A percentile compares a stretch with the other conserved stretches of the same genome.
phyloP scores from a whole-genome alignment of 2,329 filamentous ascomycete species.

The Fusarium robinianum region DNA sequence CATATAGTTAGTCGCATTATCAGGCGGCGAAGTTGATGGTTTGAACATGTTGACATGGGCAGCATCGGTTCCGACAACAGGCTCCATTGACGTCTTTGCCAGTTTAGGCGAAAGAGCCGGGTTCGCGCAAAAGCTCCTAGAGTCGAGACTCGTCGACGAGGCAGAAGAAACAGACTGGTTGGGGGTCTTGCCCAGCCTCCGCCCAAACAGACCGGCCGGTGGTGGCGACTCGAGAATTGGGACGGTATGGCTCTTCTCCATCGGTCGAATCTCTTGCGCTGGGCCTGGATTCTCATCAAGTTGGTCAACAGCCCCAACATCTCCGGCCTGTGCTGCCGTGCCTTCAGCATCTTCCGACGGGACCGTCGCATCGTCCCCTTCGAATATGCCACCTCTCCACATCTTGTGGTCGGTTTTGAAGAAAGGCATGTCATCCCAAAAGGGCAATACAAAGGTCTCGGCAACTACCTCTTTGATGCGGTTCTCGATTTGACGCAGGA shows the following conservation, averaged over 20 bases:
- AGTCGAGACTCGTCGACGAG: slow-evolving; percentile 55
- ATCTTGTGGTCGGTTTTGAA: slow-evolving; percentile 76
- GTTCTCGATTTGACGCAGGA: slow-evolving; percentile 91
- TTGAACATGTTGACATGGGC: slow-evolving; percentile 68
- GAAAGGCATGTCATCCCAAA: slow-evolving; percentile 96
- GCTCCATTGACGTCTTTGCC: slow-evolving; percentile 57
- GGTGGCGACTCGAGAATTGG: slow-evolving; percentile 48
- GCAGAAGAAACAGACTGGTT: slow-evolving; percentile 42
- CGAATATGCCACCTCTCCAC: slow-evolving; percentile 85
- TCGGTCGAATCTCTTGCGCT: slow-evolving; percentile 47
- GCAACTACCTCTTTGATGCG: slow-evolving; percentile 91
- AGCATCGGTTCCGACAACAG: slow-evolving; percentile 69
- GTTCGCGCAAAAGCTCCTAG: slow-evolving; percentile 46
- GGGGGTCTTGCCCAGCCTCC: slow-evolving; percentile 50
- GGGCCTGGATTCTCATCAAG: slow-evolving; percentile 48
- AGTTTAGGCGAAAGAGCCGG: slow-evolving; percentile 44
- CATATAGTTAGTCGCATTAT: slow-evolving; percentile 67
- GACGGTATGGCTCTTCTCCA: slow-evolving; percentile 62
- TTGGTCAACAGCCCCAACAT: slow-evolving; percentile 53
- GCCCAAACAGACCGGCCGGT: slow-evolving; percentile 53
- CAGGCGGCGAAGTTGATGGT: slow-evolving; percentile 58
- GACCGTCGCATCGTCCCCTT: slow-evolving; percentile 55
- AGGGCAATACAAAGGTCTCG: slow-evolving; percentile 87
- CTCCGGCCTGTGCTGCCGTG: slow-evolving; percentile 46
- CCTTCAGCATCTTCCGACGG: slow-evolving; percentile 27